These are phyloP conservation scores for Pseudogymnoascus sp. DNA, from an alignment of 2,329 filamentous ascomycete genomes.

Conservation along the genomic window DNA sequence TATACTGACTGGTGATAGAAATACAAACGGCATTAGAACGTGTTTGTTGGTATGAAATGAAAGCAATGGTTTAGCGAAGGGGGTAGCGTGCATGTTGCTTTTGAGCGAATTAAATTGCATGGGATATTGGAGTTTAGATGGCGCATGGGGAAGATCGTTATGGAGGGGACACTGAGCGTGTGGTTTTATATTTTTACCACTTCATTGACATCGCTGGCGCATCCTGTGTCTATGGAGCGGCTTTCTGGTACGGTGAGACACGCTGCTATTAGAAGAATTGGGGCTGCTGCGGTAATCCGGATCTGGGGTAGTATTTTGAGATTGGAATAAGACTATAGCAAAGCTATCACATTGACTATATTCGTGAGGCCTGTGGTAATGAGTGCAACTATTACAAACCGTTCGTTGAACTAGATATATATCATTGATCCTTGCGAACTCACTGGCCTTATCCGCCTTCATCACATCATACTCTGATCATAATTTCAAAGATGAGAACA, in stretches of 20 bases:
- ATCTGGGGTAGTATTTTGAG: constrained; percentile 4
- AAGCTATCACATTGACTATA: background rate
- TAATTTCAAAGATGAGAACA: too few species aligned
- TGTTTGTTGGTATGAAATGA: background rate
- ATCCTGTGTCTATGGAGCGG: background rate
- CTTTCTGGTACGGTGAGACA: background rate
- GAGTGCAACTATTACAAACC: background rate
- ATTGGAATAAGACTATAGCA: background rate
- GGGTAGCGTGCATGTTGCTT: background rate
- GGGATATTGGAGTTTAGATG: constrained; percentile 5
- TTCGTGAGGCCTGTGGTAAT: background rate
- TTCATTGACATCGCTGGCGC: background rate
- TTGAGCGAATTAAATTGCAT: constrained; percentile 8
- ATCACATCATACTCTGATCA: too few species aligned
- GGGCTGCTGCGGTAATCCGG: background rate
- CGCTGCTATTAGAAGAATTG: background rate
- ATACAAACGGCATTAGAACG: constrained; percentile 29
- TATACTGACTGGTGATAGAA: constrained; percentile 21
- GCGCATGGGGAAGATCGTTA: background rate
- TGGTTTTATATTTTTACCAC: constrained; percentile 1
- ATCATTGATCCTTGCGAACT: background rate
- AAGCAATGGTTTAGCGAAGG: background rate
- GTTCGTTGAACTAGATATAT: background rate
- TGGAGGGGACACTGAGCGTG: background rate
- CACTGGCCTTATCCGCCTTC: too few species aligned